A percentile compares a stretch with the other conserved stretches of the same genome.
Conservation (phyloP, 148 eudicot species). For the Persicaria tinctoria region DNA sequence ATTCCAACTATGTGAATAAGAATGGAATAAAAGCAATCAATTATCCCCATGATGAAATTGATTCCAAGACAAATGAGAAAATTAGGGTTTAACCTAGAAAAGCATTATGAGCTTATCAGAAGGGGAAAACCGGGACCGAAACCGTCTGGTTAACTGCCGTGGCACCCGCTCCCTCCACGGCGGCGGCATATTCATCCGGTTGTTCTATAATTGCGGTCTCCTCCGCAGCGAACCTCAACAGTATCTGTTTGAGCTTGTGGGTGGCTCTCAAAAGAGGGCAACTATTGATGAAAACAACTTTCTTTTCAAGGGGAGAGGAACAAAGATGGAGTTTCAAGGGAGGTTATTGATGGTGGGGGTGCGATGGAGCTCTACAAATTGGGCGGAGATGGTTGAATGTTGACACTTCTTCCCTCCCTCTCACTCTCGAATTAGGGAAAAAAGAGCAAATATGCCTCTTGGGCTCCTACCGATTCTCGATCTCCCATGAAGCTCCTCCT, state of each 20-base stretch:
- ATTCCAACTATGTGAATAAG: background rate
- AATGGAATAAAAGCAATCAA: background rate
- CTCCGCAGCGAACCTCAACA: slow-evolving; percentile 34
- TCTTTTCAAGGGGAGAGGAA: slow-evolving; percentile 16
- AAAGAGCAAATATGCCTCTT: too few relatives aligned
- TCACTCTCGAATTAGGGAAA: too few relatives aligned
- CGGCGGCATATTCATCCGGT: background rate
- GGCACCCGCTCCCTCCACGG: background rate
- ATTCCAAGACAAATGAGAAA: background rate
- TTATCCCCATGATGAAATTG: background rate
- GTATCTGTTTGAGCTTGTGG: slow-evolving; percentile 17
- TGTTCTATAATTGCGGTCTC: slow-evolving; percentile 20
- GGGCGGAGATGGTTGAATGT: slow-evolving; percentile 22
- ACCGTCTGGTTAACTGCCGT: slow-evolving; percentile 41
- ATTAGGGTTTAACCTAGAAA: slow-evolving; percentile 46
- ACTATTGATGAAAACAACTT: slow-evolving; percentile 13
- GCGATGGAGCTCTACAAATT: slow-evolving; percentile 9
- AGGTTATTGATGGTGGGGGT: slow-evolving; percentile 14
- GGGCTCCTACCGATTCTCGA: too few relatives aligned
- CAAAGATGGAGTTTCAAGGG: slow-evolving; percentile 9
- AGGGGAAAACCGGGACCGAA: slow-evolving; percentile 69
- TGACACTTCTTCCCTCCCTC: slow-evolving; percentile 12
- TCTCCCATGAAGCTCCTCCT: too few relatives aligned
- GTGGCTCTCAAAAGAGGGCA: slow-evolving; percentile 11
- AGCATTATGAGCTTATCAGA: slow-evolving; percentile 78